Evolutionary conservation across 2,329 filamentous ascomycete genomes (phyloP), one percentile per base, ranked within the genome.

Genomic region (Plenodomus tracheiphilus): DNA sequence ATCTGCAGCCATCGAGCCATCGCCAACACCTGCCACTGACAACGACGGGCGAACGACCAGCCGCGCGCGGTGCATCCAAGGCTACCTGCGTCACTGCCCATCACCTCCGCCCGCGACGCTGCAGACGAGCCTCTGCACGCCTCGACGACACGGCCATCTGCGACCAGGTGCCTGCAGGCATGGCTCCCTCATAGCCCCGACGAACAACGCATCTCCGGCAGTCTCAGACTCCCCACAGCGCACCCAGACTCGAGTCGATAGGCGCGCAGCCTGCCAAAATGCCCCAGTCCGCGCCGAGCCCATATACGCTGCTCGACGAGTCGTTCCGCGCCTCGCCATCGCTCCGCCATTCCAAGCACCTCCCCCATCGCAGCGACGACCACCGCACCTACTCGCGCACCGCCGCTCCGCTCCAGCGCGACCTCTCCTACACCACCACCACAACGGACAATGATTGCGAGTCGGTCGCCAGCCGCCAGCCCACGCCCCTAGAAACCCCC

Each of bases 221-320:
- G 15, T 32, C 25, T 16, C 30, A 25, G 21, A n/a, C n/a, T 40
- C 22, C 25, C 39, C 41, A 35, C 46, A 32, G 32, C 40, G 36
- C 40, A 37, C 19, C 21, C 32, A 17, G 16, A 19, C n/a, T 8
- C 16, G 35, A 32, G 21, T 40, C 20, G 15, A n/a, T 35, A 28
- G n/a, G 41, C n/a, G 51, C 20, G 32, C 40, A 28, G 48, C 45
- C 43, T 40, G 25, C 47, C 19, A 57, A 37, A 51, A 70, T 71
- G 68, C 35, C 61, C 36, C 49, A 41, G 30, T n/a, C 47, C n/a
- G 58, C 46, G 53, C 45, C 64, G 2, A 57, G 64, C 49, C 49
- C 63, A 35, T 66, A 68, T 57, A 53, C 60, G 21, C 48, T 65
- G 51, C 68, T 71, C 44, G 66, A 71, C 38, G 61, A 63, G 19